Evolutionary conservation across 1,284 basidiomycete species (phyloP), one percentile per base, ranked within the genome.

Genomic region (Phenoliferia sp.): DNA sequence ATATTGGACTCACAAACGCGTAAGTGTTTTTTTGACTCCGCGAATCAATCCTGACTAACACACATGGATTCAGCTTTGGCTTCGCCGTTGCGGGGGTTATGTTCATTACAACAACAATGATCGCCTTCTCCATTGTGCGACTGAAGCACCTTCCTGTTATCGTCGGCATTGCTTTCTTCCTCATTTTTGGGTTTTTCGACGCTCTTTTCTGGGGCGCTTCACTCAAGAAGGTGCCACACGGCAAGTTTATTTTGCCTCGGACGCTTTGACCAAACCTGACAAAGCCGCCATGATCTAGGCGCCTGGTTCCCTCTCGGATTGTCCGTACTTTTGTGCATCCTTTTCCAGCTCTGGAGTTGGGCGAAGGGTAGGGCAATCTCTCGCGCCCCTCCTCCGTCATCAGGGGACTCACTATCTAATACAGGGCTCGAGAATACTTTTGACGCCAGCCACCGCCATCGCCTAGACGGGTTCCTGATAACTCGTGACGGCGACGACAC

Each of bases 181-280:
- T 84, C 3, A 73, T 82, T 34, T 88, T 84, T 63, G 86, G 85
- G 4, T 88, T 76, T 65, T 61, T 76, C 64, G 75, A 75, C 50
- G 61, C 56, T 29, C 61, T 71, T 19, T 76, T 75, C 65, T 73
- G 74, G 63, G 72, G 72, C n/a, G 63, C 74, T 0, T 62, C 72
- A 1, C 55, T 74, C 26, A 69, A 72, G 61, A 75, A 75, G 58
- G 65, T 74, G 0, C 70, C 68, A 32, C 61, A 67, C n/a, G 69
- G 65, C 63, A 28, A 29, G 55, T 31, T 32, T 16, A 29, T 56
- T 22, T 28, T 4, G 4, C 39, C 29, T 54, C 26, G 26, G 28
- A 3, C n/a, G 1, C 22, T n/a, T 10, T 26, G 12, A 44, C 22
- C 39, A 12, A 12, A 44, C 22, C 39, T 22, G 31, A 4, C 35